Evolutionary conservation across 352 stramenopile genomes (phyloP).

Genomic region (Plasmopara muralis): DNA sequence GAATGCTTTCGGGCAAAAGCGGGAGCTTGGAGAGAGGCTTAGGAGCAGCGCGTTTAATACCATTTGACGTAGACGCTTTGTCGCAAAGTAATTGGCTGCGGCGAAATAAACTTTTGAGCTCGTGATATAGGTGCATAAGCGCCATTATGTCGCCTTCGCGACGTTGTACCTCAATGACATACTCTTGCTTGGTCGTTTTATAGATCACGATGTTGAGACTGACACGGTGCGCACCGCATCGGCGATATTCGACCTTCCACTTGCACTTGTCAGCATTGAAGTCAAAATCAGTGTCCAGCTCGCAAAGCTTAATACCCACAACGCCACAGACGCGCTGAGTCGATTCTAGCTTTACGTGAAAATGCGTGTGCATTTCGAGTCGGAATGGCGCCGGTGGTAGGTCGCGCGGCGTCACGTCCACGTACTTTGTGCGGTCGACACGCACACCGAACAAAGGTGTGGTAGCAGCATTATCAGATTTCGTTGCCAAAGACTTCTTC

Average conservation of each 20-base stretch:
- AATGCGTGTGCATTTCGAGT: constrained; percentile 83
- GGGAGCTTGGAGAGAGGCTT: constrained; percentile 51
- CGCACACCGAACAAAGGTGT: constrained; percentile 47
- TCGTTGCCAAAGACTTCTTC: constrained; percentile 32
- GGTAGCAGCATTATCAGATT: constrained; percentile 20
- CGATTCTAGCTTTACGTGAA: constrained; percentile 74
- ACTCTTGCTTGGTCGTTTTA: constrained; percentile 61
- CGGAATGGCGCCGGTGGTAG: constrained; percentile 74
- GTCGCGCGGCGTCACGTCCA: constrained; percentile 53
- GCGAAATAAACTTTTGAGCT: constrained; percentile 74
- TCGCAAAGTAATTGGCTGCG: constrained; percentile 62
- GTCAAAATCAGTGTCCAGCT: constrained; percentile 78
- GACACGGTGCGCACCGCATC: constrained; percentile 44
- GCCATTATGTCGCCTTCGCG: constrained; percentile 75
- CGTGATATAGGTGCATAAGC: constrained; percentile 71
- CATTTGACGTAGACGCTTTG: constrained; percentile 35
- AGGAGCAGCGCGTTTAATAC: constrained; percentile 62
- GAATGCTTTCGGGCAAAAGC: constrained; percentile 39
- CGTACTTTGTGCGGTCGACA: constrained; percentile 72
- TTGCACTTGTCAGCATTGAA: constrained; percentile 86
- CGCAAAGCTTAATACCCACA: constrained; percentile 74
- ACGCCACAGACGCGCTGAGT: constrained; percentile 72
- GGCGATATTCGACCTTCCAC: constrained; percentile 81
- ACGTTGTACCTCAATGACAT: constrained; percentile 67
- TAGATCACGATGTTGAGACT: constrained; percentile 76